Base-by-base conservation (phyloP, 2,329 filamentous ascomycete species). In the Botrytis porri region DNA sequence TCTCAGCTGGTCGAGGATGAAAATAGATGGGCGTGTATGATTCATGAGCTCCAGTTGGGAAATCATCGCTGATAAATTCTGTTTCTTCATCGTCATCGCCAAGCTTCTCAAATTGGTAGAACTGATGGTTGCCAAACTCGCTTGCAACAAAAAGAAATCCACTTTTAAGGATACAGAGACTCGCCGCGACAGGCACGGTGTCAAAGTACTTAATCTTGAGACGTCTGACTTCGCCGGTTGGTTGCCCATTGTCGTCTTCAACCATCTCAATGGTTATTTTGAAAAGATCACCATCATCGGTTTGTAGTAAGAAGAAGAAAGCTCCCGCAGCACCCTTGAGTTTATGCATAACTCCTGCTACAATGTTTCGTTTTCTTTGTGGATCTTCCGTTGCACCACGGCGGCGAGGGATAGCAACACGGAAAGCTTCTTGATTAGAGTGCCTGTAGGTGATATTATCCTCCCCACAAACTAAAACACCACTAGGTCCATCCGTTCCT, bases 121-220 rank as follows among this genome's bases (percentile, higher is more conserved):
- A 94, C 74, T 94, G 90, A 80, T 97, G 93, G 81, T 98, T 96
- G 43, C 97, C 96, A 76, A 92, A 94, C 82, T 99, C 95, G 79
- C 93, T 93, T 12, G 94, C 94, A 70, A 95, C 92, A 79, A 96
- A 99, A 18, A 99, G 87, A 80, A 97, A 99, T 41, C 96, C 97
- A 76, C 94, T 97, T 83, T 97, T 97, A 77, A 99, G 83, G 77
- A 99, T 97, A 81, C 94, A 94, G 62, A 99, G 87, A 80, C 89
- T 97, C 0, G 93, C 91, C 0, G 95, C 94, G 54, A 97, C 86
- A 0, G 97, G 95, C 5, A 98, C 92, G 0, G 96, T 99, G 79
- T 99, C 96, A 78, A 98, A 99, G 82, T 98, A 99, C 82, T 98
- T 98, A 83, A 99, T 93, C 82, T 94, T 96, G 73, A 99, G 85